A percentile compares a stretch with the other conserved stretches of the same genome.
Conservation (phyloP, 2,329 filamentous ascomycete genomes). For the Cladophialophora chaetospira region DNA sequence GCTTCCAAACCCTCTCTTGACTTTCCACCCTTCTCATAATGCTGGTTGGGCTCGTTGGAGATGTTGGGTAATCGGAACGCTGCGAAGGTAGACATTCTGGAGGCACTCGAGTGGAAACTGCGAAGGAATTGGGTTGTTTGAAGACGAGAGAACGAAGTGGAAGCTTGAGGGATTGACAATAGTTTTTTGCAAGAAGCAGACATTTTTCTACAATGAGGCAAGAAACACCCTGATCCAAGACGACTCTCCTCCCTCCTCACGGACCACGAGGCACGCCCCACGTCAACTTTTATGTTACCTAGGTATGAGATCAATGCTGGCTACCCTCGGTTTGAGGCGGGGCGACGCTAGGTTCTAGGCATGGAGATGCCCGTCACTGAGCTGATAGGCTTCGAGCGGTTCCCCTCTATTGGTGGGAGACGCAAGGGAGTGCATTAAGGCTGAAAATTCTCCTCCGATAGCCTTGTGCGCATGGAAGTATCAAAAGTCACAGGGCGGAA, state of each 20-base stretch:
- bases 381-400: conserved; percentile 8
- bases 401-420: conserved; percentile 4
- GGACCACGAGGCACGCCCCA: conserved; percentile 13
- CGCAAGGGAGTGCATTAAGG: not conserved
- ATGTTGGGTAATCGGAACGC: conserved; percentile 85
- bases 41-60: conserved; percentile 93
- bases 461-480: not conserved
- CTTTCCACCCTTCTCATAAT: conserved; percentile 80
- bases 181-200: conserved; percentile 18
- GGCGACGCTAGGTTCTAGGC: not conserved
- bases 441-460: not conserved
- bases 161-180: conserved; percentile 14
- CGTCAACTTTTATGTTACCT: conserved; percentile 11
- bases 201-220: conserved; percentile 17
- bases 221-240: conserved; percentile 6
- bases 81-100: conserved; percentile 63
- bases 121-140: conserved; percentile 12
- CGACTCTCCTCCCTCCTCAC: conserved; percentile 7
- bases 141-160: conserved; percentile 16
- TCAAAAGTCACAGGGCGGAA: conserved; percentile 10
- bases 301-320: conserved; percentile 9
- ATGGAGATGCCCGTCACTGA: conserved; percentile 22
- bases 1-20: conserved; percentile 75
- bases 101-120: conserved; percentile 17
- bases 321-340: conserved; percentile 20